phyloP scores from a whole-genome alignment of 331 rosid genomes.

The Arachis monticola region DNA sequence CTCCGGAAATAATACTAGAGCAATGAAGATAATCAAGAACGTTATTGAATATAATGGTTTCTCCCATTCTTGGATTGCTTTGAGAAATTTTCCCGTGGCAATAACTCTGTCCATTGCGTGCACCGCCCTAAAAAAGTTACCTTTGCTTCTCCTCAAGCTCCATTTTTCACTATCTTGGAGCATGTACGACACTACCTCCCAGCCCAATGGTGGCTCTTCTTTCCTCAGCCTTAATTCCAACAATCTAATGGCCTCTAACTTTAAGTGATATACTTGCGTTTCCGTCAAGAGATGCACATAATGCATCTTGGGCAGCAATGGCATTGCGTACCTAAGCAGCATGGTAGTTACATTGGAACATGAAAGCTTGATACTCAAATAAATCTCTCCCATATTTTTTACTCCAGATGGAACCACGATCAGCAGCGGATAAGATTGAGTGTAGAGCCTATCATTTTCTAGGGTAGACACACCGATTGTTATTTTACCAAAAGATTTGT shows the following conservation, averaged over 20 bases:
- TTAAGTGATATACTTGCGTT: background rate
- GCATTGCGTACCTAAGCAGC: background rate
- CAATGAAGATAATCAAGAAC: background rate
- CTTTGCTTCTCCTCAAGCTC: background rate
- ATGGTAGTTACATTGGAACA: background rate
- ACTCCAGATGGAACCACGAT: background rate
- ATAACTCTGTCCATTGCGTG: background rate
- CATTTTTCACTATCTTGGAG: background rate
- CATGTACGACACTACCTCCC: slow-evolving; percentile 3
- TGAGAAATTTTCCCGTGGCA: background rate
- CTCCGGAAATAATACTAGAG: background rate
- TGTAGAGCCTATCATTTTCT: slow-evolving; percentile 12
- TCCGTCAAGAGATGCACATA: background rate
- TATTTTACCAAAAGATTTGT: background rate
- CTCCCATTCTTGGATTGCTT: slow-evolving; percentile 4
- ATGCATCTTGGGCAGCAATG: slow-evolving; percentile 16
- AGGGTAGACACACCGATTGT: slow-evolving; percentile 24
- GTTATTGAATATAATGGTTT: background rate
- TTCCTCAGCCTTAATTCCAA: background rate
- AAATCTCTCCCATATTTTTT: slow-evolving; percentile 18
- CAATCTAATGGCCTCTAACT: background rate
- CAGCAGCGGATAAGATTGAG: slow-evolving; percentile 9
- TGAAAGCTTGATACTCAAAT: slow-evolving; percentile 17
- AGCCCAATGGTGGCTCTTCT: slow-evolving; percentile 9
- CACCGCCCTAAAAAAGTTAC: background rate